phyloP scores from a whole-genome alignment of 768 basidiomycete species.

The Tulasnella sp. region DNA sequence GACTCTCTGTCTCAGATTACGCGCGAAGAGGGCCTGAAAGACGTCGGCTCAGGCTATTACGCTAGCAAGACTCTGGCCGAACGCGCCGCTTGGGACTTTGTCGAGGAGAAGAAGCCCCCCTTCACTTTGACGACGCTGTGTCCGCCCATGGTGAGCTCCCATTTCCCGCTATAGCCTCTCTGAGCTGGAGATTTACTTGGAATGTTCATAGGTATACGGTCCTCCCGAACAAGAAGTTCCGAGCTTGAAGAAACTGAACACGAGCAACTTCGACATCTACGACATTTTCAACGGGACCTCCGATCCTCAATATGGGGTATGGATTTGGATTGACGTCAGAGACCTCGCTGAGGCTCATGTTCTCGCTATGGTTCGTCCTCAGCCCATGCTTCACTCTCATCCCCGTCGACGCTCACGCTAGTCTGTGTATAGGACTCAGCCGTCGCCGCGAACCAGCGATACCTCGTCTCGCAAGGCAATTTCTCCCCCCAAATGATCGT shows the following conservation, averaged over 20 bases:
- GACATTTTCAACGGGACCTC: not conserved
- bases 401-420: not conserved
- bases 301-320: not conserved
- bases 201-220: not conserved
- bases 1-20: not conserved
- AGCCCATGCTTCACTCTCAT: not conserved
- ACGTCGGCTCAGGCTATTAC: slow-evolving; percentile 28
- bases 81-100: slow-evolving; percentile 42
- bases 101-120: slow-evolving; percentile 31
- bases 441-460: too few relatives aligned
- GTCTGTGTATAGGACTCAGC: not conserved
- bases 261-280: not conserved
- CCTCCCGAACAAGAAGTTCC: slow-evolving; percentile 6
- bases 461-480: not conserved
- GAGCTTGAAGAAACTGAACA: slow-evolving; percentile 5
- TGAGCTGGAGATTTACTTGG: too few relatives aligned
- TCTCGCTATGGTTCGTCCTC: slow-evolving; percentile 14
- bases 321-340: slow-evolving; percentile 23
- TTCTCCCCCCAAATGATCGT: not conserved
- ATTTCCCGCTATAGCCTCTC: too few relatives aligned
- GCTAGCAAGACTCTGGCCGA: slow-evolving; percentile 59
- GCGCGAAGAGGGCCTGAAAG: not conserved
- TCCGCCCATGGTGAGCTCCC: slow-evolving; percentile 37
- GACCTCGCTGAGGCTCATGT: slow-evolving; percentile 22
- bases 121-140: slow-evolving; percentile 39